Evolutionary conservation across 2,329 filamentous ascomycete genomes (phyloP).

Genomic region (Neurospora sp.): DNA sequence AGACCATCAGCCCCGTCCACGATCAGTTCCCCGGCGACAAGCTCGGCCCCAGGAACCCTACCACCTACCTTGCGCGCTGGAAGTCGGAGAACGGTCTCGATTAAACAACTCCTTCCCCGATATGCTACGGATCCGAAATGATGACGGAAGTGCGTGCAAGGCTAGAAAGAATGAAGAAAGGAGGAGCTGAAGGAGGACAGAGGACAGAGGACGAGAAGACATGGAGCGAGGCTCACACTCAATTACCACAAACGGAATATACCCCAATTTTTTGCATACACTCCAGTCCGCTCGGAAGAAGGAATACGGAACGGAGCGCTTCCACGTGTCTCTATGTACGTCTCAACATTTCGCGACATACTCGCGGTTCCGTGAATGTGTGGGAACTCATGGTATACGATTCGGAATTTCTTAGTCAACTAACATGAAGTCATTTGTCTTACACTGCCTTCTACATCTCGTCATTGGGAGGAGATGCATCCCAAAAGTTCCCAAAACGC

Average conservation of each 20-base stretch:
- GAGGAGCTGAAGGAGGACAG: neutral
- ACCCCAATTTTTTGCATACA: neutral
- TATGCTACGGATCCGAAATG: neutral
- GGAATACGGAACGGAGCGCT: too few species aligned
- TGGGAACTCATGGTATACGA: too few species aligned
- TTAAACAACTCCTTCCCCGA: conserved; percentile 22
- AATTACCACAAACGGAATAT: neutral
- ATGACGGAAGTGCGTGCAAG: neutral
- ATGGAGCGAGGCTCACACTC: neutral
- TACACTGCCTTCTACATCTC: too few species aligned
- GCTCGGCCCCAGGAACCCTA: conserved; percentile 49
- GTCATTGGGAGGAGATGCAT: too few species aligned
- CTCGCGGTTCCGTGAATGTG: too few species aligned
- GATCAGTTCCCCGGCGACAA: conserved; percentile 45
- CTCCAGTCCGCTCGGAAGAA: too few species aligned
- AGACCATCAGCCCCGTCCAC: conserved; percentile 40
- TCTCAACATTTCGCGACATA: too few species aligned
- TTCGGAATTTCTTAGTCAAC: too few species aligned
- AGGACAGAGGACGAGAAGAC: neutral
- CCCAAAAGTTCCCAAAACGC: too few species aligned
- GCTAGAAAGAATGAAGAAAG: neutral
- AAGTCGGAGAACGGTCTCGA: conserved; percentile 57
- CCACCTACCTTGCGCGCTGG: conserved; percentile 55
- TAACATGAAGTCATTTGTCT: too few species aligned
- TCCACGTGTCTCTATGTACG: too few species aligned